These are phyloP conservation scores for Cucurbita argyrosperma DNA, from an alignment of 306 rosid genomes.

Conservation along the genomic window DNA sequence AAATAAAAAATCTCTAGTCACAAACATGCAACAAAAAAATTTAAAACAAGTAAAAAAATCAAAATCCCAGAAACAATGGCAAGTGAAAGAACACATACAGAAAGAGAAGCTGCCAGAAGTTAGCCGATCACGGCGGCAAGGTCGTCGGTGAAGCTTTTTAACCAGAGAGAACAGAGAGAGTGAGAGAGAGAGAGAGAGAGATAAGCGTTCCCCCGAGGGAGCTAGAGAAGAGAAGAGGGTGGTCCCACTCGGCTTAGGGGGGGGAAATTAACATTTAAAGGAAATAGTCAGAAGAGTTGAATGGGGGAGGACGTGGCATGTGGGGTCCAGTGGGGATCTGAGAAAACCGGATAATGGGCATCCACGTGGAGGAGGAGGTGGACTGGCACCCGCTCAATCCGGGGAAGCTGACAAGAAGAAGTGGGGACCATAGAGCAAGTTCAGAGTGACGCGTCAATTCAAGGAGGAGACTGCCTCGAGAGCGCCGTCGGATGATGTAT, in stretches of 20 bases:
- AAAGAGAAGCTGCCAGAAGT: background rate
- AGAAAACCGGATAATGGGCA: background rate
- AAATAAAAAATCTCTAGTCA: constrained; percentile 21
- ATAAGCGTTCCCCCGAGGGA: background rate
- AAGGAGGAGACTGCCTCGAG: background rate
- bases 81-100: background rate
- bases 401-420: constrained; percentile 15
- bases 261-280: background rate
- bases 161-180: background rate
- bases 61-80: background rate
- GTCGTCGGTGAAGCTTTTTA: background rate
- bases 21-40: background rate
- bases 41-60: background rate
- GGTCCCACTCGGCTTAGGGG: background rate
- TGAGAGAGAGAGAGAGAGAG: background rate
- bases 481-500: constrained; percentile 2
- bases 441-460: constrained; percentile 11
- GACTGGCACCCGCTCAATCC: constrained; percentile 19
- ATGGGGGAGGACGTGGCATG: background rate
- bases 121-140: background rate
- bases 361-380: background rate
- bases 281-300: background rate
- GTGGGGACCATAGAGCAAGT: constrained; percentile 10
- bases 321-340: background rate
- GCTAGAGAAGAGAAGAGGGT: background rate